Evolutionary conservation across 208 protist species (phyloP).

Genomic region (Naegleria lovaniensis): DNA sequence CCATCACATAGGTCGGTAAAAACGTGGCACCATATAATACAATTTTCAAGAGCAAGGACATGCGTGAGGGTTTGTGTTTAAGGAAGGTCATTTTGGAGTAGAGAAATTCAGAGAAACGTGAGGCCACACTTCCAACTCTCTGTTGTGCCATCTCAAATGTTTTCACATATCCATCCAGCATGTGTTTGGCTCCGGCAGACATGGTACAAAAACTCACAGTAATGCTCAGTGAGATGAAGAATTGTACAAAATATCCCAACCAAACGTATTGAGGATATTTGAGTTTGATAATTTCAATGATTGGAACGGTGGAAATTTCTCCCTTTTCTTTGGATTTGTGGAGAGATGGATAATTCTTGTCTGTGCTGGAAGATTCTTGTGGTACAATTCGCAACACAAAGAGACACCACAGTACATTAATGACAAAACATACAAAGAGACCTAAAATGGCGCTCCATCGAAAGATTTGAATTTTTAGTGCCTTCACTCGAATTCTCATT

Average conservation of each 20-base stretch:
- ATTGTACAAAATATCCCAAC: constrained; percentile 41
- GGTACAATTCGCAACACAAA: constrained; percentile 50
- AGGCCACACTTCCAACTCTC: neutral
- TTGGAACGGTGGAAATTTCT: constrained; percentile 44
- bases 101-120: neutral
- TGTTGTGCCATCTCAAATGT: neutral
- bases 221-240: constrained; percentile 51
- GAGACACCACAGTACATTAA: constrained; percentile 51
- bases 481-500: too few relatives aligned
- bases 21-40: neutral
- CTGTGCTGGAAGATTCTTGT: constrained; percentile 31
- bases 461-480: constrained; percentile 29
- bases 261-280: constrained; percentile 44
- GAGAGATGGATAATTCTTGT: constrained; percentile 16
- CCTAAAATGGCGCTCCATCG: constrained; percentile 28
- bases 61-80: neutral
- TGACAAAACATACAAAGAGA: constrained; percentile 39
- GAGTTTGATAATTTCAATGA: constrained; percentile 45
- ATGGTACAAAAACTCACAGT: constrained; percentile 53
- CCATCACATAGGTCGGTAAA: neutral
- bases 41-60: neutral
- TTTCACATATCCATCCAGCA: constrained; percentile 41
- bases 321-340: constrained; percentile 20
- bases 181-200: constrained; percentile 51
- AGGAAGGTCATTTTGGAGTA: neutral